Evolutionary conservation across 2,329 filamentous ascomycete genomes (phyloP), one percentile per base, ranked within the genome.

Genomic region (Scopulariopsis brevicaulis): DNA sequence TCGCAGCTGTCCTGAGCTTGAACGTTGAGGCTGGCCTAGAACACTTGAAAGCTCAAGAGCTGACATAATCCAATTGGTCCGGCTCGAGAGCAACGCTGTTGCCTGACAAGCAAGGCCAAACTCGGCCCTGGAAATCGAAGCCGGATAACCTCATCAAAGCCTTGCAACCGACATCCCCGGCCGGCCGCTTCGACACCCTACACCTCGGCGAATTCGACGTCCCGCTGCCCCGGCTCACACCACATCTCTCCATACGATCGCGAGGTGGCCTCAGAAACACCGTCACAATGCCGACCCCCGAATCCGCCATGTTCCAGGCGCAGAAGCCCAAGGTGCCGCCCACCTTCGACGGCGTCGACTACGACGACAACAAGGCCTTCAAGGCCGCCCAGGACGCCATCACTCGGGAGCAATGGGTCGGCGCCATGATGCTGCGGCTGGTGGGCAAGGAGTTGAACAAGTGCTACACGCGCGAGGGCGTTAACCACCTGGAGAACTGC

Each of bases 401-500:
- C 59, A 82, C 94, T 66, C 81, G 89, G 62, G 89, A 94, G 76
- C 89, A 94, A 77, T 94, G 90, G 90, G 88, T 94, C 60, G 85
- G 84, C 70, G 85, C 86, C 70, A 94, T 94, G 89, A 94, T 92
- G 89, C 87, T 87, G 59, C 80, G 89, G 61, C 75, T 94, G 62
- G 87, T 94, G 58, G 78, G 87, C 63, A 87, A 93, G 71, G 89
- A 94, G 77, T 77, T 94, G 76, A 81, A 85, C 73, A 93, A 90
- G 77, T 94, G 89, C 78, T 94, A 94, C 74, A 83, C 84, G 73
- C 80, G 83, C 64, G 87, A 94, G 74, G 90, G 89, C 59, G 87
- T 92, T 64, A 94, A 94, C 73, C 89, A 94, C 71, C 74, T 94
- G 71, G 89, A 93, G 80, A 94, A 93, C 76, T 94, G 89, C 72